phyloP scores from a whole-genome alignment of 805 yeast species.

The Peterozyma xylosa region DNA sequence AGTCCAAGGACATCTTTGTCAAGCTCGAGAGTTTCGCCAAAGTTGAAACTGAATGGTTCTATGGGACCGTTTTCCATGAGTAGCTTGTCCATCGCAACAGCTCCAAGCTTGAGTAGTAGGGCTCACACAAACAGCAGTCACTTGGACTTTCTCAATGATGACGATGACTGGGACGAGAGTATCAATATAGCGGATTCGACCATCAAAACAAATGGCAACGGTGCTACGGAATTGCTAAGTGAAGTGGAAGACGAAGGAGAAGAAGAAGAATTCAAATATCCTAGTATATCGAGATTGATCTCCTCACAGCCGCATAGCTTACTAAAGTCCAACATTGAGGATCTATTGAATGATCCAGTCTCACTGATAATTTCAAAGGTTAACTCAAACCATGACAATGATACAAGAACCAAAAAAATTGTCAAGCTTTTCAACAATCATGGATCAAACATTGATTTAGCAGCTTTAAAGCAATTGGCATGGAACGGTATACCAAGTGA shows the following conservation, averaged over 20 bases:
- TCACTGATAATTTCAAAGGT: constrained; percentile 25
- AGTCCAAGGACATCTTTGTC: constrained; percentile 10
- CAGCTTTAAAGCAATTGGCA: constrained; percentile 66
- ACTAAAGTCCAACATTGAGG: constrained; percentile 22
- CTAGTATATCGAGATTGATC: constrained; percentile 4
- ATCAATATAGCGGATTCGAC: constrained; percentile 40
- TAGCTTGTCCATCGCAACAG: neutral
- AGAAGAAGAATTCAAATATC: constrained; percentile 19
- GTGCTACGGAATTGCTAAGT: neutral
- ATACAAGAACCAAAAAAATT: constrained; percentile 60
- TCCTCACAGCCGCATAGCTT: constrained; percentile 11
- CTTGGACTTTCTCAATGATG: constrained; percentile 32
- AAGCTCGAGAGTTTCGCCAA: too few relatives aligned
- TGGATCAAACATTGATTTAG: constrained; percentile 45
- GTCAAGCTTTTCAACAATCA: constrained; percentile 47
- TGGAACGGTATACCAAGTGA: constrained; percentile 93
- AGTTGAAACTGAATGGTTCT: constrained; percentile 4
- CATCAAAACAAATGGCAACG: neutral
- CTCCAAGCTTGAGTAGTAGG: too few relatives aligned
- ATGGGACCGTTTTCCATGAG: constrained; percentile 6
- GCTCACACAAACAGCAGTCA: too few relatives aligned
- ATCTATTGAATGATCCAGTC: constrained; percentile 35
- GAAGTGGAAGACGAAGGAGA: constrained; percentile 13
- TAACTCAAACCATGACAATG: constrained; percentile 20
- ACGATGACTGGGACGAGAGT: constrained; percentile 86